These are phyloP conservation scores for Botrytis hyacinthi DNA, from an alignment of 2,329 filamentous ascomycete species.

Conservation along the genomic window DNA sequence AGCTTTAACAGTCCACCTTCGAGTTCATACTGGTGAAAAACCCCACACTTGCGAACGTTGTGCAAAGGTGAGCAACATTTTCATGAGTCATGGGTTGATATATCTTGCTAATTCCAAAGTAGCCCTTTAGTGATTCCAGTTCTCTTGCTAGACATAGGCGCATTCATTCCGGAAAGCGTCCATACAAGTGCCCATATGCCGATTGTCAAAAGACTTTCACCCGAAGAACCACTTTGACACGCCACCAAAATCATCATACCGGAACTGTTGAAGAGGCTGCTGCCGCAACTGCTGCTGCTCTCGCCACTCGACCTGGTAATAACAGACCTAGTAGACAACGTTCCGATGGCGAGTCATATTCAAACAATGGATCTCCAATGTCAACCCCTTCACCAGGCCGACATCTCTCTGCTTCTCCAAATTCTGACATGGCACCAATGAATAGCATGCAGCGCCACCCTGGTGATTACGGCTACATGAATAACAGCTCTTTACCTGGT, in stretches of 20 bases:
- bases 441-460: constrained; percentile 54
- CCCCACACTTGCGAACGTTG: constrained; percentile 97
- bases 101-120: constrained; percentile 33
- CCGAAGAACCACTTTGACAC: constrained; percentile 86
- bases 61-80: constrained; percentile 67
- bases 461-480: constrained; percentile 71
- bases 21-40: constrained; percentile 97
- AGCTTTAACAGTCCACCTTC: constrained; percentile 89
- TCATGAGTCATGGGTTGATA: constrained; percentile 21
- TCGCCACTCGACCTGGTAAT: constrained; percentile 53
- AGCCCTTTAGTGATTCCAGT: constrained; percentile 96
- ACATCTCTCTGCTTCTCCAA: constrained; percentile 75
- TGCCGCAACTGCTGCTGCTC: constrained; percentile 79
- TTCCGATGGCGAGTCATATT: constrained; percentile 70
- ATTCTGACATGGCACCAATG: constrained; percentile 68
- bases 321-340: constrained; percentile 51
- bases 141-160: constrained; percentile 89
- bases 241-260: constrained; percentile 94
- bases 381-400: constrained; percentile 83
- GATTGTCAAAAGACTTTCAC: constrained; percentile 99
- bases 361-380: constrained; percentile 69
- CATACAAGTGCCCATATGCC: constrained; percentile 95
- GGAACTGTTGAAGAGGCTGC: constrained; percentile 94
- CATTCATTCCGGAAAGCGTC: constrained; percentile 92
- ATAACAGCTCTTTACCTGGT: constrained; percentile 74